Evolutionary conservation across 202 grass and related monocot genomes (phyloP), one percentile per base, ranked within the genome.

Genomic region (Bolboschoenoplectus hybrid): DNA sequence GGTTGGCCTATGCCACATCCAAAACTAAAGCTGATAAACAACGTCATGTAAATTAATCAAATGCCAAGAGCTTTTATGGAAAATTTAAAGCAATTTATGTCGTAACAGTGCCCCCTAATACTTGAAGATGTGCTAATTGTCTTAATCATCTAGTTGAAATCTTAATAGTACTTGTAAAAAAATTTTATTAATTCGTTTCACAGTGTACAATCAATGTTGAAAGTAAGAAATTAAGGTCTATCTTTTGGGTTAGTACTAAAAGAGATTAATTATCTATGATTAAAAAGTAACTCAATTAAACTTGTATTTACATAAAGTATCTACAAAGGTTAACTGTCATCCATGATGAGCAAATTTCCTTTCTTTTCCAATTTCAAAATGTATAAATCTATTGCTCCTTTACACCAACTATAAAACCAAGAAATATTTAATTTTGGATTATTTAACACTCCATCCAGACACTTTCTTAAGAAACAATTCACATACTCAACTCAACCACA

Each of bases 1-100:
- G 50, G 81, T 74, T 90, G 88, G 71, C 71, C 58, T 80, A 61
- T 70, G 63, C 74, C 53, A 87, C 61, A 87, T 88, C 89, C 74
- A 75, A 80, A 61, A 67, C 74, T 81, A 76, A 76, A 8, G 49
- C 32, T 76, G 2, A 72, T 76, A 76, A 76, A 76, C 19, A 75
- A 53, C 52, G 46, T 46, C 43, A 72, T 43, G 3, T 38, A 43
- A 26, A 26, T 26, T 72, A 72, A 72, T 20, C 36, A 75, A 75
- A 75, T 52, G 20, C 26, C 1, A 6, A 75, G 10, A 5, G 47
- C 47, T 75, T 70, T 52, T 75, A 35, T 52, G 19, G 16, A 14
- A 50, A 74, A 75, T 52, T 20, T 13, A 51, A 74, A 34, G 19
- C 45, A 74, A 45, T 71, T 67, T 19, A 45, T 71, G 40, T 71